Conservation (phyloP, 208 protist species). For the Crithidia expoeki region DNA sequence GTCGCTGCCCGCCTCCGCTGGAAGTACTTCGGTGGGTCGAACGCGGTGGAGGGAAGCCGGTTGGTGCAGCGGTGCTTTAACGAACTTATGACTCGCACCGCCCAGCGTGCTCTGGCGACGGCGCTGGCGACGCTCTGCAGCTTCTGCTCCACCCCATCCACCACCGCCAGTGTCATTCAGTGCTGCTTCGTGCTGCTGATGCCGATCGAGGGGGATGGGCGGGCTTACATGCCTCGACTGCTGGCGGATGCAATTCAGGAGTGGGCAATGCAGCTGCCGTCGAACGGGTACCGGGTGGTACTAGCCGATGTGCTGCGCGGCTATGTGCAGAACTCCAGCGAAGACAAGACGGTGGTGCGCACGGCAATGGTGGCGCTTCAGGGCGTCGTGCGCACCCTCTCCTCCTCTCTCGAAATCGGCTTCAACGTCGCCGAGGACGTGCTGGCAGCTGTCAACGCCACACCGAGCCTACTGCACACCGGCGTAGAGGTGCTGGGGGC, state of each 20-base stretch:
- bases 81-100: constrained; percentile 43
- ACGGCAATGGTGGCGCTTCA: constrained; percentile 57
- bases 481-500: constrained; percentile 43
- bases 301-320: constrained; percentile 49
- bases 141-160: constrained; percentile 34
- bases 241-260: constrained; percentile 49
- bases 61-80: constrained; percentile 53
- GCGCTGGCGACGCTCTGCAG: constrained; percentile 57
- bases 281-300: constrained; percentile 53
- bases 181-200: constrained; percentile 65
- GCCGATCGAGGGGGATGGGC: constrained; percentile 43
- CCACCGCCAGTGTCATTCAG: constrained; percentile 51
- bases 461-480: constrained; percentile 42
- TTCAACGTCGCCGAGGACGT: constrained; percentile 50
- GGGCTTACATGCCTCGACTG: constrained; percentile 64
- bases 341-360: constrained; percentile 49
- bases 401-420: constrained; percentile 52
- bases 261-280: constrained; percentile 57
- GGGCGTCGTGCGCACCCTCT: constrained; percentile 50
- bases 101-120: constrained; percentile 45
- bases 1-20: constrained; percentile 25
- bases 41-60: constrained; percentile 45
- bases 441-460: constrained; percentile 33
- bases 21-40: constrained; percentile 54
- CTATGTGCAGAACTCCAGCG: constrained; percentile 43